Conservation (phyloP, 495 filamentous ascomycete species). For the Cercophora scortea region DNA sequence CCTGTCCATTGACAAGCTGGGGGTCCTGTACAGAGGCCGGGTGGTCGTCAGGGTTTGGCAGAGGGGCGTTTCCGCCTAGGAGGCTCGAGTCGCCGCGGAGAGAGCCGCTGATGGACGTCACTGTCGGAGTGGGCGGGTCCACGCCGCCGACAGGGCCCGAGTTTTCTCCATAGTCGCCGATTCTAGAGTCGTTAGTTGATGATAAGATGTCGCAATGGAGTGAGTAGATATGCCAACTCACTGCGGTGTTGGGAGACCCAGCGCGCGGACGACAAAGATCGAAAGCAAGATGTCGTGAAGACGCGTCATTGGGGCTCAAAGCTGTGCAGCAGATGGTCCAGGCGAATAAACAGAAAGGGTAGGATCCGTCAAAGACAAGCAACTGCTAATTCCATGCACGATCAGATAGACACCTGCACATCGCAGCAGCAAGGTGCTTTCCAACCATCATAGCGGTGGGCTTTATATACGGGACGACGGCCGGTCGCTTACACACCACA, state of each 20-base stretch:
- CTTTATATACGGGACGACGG: no score
- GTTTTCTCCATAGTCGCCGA: conserved; percentile 23
- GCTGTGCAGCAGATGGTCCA: no score
- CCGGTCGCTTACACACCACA: no score
- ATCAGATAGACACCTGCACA: no score
- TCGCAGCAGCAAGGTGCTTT: no score
- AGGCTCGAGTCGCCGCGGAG: conserved; percentile 28
- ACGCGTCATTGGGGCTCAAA: no score
- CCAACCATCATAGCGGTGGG: no score
- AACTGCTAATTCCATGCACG: no score
- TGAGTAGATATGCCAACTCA: background rate
- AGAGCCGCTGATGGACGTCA: conserved; percentile 20
- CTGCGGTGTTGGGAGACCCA: background rate
- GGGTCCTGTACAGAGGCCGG: conserved; percentile 27
- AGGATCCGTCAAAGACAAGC: no score
- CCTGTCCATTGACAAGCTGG: conserved; percentile 42
- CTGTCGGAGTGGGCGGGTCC: conserved; percentile 24
- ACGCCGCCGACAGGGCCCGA: conserved; percentile 27
- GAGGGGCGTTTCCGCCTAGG: conserved; percentile 27
- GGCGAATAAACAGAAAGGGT: no score
- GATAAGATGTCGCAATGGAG: background rate
- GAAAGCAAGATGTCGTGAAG: no score
- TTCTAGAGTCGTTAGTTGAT: background rate
- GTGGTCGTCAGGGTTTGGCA: conserved; percentile 20
- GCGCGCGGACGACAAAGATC: no score